phyloP scores from a whole-genome alignment of 495 filamentous ascomycete genomes.

The Penicillium coprophilum region DNA sequence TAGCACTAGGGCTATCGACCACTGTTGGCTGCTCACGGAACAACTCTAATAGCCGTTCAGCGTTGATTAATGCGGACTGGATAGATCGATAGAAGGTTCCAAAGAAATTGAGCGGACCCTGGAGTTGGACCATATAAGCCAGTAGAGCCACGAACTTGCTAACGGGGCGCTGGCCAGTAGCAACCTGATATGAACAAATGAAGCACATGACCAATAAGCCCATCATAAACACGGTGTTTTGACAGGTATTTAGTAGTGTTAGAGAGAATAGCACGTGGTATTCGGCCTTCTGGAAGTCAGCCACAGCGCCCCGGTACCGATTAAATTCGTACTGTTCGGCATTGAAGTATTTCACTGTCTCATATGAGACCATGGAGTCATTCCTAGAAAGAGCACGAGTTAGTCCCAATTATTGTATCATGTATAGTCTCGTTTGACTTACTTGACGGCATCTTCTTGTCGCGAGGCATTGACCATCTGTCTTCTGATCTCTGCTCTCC shows the following conservation, averaged over 20 bases:
- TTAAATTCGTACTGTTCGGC: slow-evolving; percentile 91
- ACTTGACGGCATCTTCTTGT: slow-evolving; percentile 93
- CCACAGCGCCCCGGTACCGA: slow-evolving; percentile 76
- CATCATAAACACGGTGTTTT: slow-evolving; percentile 90
- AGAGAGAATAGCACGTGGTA: slow-evolving; percentile 85
- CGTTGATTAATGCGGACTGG: slow-evolving; percentile 95
- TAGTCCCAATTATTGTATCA: not conserved
- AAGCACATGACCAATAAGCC: slow-evolving; percentile 83
- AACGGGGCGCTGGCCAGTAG: slow-evolving; percentile 64
- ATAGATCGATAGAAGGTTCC: slow-evolving; percentile 97
- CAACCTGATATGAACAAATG: slow-evolving; percentile 85
- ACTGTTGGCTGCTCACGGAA: slow-evolving; percentile 96
- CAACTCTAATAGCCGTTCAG: slow-evolving; percentile 88
- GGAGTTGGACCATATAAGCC: slow-evolving; percentile 89
- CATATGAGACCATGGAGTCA: slow-evolving; percentile 95
- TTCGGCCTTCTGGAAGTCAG: slow-evolving; percentile 80
- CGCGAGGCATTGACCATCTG: slow-evolving; percentile 92
- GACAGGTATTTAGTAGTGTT: slow-evolving; percentile 89
- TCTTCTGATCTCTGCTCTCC: slow-evolving; percentile 83
- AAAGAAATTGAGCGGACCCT: slow-evolving; percentile 94
- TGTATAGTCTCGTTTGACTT: slow-evolving; percentile 12
- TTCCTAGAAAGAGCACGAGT: slow-evolving; percentile 53
- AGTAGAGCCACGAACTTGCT: slow-evolving; percentile 79
- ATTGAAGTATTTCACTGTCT: slow-evolving; percentile 99
- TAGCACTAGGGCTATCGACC: slow-evolving; percentile 60